Base-by-base conservation (phyloP, 495 filamentous ascomycete genomes). In the Bombardia bombarda region DNA sequence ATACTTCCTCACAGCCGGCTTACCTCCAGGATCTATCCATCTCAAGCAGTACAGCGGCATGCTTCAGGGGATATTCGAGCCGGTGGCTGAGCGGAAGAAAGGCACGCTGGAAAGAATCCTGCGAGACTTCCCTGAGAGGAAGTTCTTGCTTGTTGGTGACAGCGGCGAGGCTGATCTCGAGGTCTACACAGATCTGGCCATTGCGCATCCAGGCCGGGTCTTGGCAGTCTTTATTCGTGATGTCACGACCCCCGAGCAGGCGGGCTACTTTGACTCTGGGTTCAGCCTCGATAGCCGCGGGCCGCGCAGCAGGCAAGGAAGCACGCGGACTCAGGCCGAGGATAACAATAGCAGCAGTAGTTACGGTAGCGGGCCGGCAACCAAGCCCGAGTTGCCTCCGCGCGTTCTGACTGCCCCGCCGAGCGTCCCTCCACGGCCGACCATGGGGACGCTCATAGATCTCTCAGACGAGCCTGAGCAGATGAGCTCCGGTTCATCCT, bases 51-150 rank as follows among this genome's bases (percentile, higher is more conserved):
- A 97, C 62, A 81, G 73, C 38, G 92, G 92, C 22, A 92, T 97
- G 85, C 70, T 99, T 2, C 88, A 95, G 62, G 92, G 92, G 0
- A 95, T 99, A 32, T 96, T 99, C 50, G 92, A 99, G 63, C 93
- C 92, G 16, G 92, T 94, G 2, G 87, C 90, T 0, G 92, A 97
- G 62, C 70, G 90, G 32, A 99, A 99, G 67, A 90, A 86, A 58
- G 79, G 79, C 0, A 84, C 84, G 0, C 67, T 99, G 1, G 89
- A 95, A 48, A 82, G 76, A 47, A 84, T 99, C 25, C 65, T 96
- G 49, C 68, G 74, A 16, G 92, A 99, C 54, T 99, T 97, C 56
- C 92, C 92, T 0, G 73, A 89, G 36, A 72, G 93, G 33, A 84
- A 79, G 47, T 99, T 96, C 60, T 75, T 99, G 7, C 74, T 99